phyloP scores from a whole-genome alignment of 2,329 filamentous ascomycete genomes.

The Xylariaceae sp. region DNA sequence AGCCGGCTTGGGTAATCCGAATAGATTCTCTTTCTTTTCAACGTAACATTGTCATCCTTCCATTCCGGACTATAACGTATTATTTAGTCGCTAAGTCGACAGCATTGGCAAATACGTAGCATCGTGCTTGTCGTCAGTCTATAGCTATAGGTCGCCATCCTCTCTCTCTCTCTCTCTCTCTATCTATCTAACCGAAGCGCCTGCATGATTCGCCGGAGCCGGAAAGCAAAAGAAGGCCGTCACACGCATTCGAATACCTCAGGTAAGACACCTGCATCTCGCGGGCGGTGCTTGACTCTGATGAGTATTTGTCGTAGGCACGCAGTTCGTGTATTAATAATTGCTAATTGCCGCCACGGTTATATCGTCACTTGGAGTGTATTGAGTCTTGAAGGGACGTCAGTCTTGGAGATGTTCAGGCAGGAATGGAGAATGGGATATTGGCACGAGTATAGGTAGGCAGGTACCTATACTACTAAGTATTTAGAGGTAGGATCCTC shows the following conservation, averaged over 20 bases:
- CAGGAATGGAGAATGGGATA: no score
- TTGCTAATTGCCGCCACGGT: no score
- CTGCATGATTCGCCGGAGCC: slow-evolving; percentile 12
- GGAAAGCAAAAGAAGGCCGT: slow-evolving; percentile 8
- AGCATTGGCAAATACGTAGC: neutral
- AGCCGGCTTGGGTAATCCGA: neutral
- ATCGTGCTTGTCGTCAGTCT: neutral
- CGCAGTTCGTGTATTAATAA: neutral
- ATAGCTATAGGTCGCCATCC: neutral
- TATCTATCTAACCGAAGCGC: slow-evolving; percentile 5
- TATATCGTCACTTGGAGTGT: no score
- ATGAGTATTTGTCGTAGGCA: neutral
- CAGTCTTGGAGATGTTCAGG: no score
- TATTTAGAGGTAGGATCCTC: neutral
- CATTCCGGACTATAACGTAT: neutral
- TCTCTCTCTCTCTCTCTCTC: no score
- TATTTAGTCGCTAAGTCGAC: neutral
- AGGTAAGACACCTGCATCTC: slow-evolving; percentile 1
- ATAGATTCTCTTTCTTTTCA: neutral
- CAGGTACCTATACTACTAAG: no score
- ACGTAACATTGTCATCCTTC: neutral
- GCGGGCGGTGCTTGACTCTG: neutral
- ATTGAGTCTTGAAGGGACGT: no score
- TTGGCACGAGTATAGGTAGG: neutral
- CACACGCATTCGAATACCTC: slow-evolving; percentile 9